phyloP scores from a whole-genome alignment of 495 filamentous ascomycete genomes.

The Geopyxis carbonaria region DNA sequence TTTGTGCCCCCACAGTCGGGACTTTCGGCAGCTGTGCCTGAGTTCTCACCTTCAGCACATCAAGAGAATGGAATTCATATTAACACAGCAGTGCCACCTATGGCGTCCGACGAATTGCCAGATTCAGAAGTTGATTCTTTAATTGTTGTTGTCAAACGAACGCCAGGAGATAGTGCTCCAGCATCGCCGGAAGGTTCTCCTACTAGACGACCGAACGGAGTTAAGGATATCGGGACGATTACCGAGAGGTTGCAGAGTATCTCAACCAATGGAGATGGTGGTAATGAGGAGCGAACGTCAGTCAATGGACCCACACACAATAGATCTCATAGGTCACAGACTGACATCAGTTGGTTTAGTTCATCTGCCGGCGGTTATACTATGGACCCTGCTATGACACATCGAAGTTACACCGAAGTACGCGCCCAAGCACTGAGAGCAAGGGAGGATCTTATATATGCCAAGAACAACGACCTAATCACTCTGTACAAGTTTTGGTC shows the following conservation, averaged over 20 bases:
- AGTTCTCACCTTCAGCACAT: slow-evolving; percentile 46
- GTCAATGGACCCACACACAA: neutral
- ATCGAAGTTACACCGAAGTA: slow-evolving; percentile 26
- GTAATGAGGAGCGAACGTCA: neutral
- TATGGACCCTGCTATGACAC: neutral
- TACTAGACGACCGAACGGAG: slow-evolving; percentile 5
- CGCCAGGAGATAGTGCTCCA: slow-evolving; percentile 9
- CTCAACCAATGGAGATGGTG: slow-evolving; percentile 1
- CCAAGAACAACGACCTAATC: slow-evolving; percentile 43
- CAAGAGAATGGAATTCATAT: slow-evolving; percentile 1
- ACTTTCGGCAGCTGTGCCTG: slow-evolving; percentile 58
- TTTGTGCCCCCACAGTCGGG: neutral
- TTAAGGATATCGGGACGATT: neutral
- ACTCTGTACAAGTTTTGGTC: slow-evolving; percentile 64
- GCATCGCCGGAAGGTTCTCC: slow-evolving; percentile 8
- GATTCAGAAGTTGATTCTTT: slow-evolving; percentile 18
- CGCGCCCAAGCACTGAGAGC: slow-evolving; percentile 40
- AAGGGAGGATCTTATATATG: slow-evolving; percentile 33
- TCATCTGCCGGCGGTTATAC: neutral
- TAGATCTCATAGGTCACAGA: neutral
- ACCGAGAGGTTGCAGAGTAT: neutral
- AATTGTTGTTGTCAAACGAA: slow-evolving; percentile 21
- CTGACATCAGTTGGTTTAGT: slow-evolving; percentile 1
- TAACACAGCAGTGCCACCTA: slow-evolving; percentile 3
- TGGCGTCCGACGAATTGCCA: slow-evolving; percentile 13